phyloP scores from a whole-genome alignment of 768 basidiomycete genomes.

The Lanmaoa pseudosensibilis region DNA sequence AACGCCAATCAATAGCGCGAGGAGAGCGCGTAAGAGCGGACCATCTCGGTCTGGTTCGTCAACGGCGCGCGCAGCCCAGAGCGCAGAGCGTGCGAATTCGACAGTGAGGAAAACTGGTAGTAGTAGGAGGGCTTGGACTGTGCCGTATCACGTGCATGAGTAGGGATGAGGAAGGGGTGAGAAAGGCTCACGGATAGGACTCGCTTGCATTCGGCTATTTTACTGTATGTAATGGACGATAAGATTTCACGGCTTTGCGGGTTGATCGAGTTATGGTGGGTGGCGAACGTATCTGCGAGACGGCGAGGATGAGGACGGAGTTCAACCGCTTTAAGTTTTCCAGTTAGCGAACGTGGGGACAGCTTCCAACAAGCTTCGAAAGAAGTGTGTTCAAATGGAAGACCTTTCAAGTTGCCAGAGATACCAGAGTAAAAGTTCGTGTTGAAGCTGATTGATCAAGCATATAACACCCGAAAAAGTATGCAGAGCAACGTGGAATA shows the following conservation, averaged over 20 bases:
- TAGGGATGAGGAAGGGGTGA: background rate
- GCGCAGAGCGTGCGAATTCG: background rate
- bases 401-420: background rate
- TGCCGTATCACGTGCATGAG: background rate
- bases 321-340: background rate
- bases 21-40: background rate
- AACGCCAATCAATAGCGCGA: background rate
- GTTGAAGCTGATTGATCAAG: background rate
- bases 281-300: background rate
- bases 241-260: background rate
- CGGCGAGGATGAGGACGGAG: background rate
- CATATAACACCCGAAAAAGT: background rate
- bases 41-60: background rate
- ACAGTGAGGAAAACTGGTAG: conserved; percentile 12
- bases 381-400: conserved; percentile 11
- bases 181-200: background rate
- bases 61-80: conserved; percentile 1
- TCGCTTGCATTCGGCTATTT: background rate
- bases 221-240: background rate
- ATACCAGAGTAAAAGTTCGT: background rate
- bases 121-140: conserved; percentile 12
- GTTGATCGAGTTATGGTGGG: background rate
- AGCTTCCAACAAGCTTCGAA: background rate
- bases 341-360: background rate
- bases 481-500: background rate